Conservation (phyloP, 2,329 filamentous ascomycete genomes). For the Hypoxylon sp. region DNA sequence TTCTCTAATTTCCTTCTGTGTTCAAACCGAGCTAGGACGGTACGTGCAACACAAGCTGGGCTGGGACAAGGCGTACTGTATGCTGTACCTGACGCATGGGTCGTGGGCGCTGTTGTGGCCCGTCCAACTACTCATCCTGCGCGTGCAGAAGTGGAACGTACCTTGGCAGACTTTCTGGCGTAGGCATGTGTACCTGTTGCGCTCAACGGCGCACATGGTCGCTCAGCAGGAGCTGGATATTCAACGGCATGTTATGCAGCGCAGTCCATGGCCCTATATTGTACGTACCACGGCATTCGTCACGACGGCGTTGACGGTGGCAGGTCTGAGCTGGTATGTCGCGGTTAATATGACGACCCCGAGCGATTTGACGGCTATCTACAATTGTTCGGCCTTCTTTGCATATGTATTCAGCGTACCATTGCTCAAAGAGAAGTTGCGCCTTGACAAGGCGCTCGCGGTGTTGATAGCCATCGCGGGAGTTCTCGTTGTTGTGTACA, state of each 20-base stretch:
- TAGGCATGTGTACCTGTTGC: conserved; percentile 65
- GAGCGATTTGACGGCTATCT: conserved; percentile 95
- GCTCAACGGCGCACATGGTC: conserved; percentile 82
- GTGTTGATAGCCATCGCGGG: conserved; percentile 90
- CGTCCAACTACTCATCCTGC: conserved; percentile 82
- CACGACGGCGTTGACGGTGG: conserved; percentile 88
- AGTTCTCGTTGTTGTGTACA: conserved; percentile 95
- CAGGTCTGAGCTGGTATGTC: conserved; percentile 94
- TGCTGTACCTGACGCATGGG: conserved; percentile 97
- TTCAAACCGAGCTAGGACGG: conserved; percentile 95
- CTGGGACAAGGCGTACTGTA: conserved; percentile 99
- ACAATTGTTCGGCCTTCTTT: conserved; percentile 99
- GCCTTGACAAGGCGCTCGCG: conserved; percentile 86
- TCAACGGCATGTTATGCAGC: conserved; percentile 59
- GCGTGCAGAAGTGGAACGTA: conserved; percentile 81
- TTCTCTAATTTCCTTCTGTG: conserved; percentile 87
- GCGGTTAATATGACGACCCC: conserved; percentile 94
- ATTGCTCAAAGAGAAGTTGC: conserved; percentile 85
- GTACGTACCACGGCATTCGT: conserved; percentile 83
- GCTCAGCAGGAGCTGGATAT: conserved; percentile 82
- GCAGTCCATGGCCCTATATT: conserved; percentile 76
- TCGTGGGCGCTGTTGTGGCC: conserved; percentile 95
- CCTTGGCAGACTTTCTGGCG: conserved; percentile 92
- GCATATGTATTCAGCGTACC: conserved; percentile 97
- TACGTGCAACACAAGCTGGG: conserved; percentile 93